Evolutionary conservation across 2,329 filamentous ascomycete species (phyloP), one percentile per base, ranked within the genome.

Genomic region (Dactylellina leptospora): DNA sequence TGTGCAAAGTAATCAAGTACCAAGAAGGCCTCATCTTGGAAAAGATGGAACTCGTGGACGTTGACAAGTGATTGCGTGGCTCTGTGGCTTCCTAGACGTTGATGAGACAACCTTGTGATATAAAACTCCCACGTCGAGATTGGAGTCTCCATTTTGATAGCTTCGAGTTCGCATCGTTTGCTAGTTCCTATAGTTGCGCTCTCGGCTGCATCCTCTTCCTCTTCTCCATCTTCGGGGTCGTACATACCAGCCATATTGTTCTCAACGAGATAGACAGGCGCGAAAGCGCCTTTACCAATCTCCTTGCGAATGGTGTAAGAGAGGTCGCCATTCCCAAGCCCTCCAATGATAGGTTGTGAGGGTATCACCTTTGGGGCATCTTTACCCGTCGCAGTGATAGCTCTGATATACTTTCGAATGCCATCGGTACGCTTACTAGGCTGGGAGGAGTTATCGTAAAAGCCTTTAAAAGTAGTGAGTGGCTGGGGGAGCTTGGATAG

Each of bases 51-150:
- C 78, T 97, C 93, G 75, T 96, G 90, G 0, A 90, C 93, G 36
- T 87, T 85, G 1, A 96, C 87, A 68, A 99, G 84, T 11, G 91
- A 96, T 2, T 91, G 87, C 0, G 87, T 84, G 0, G 90, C 89
- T 11, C 93, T 88, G 27, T 85, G 85, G 0, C 88, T 84, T 0
- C 88, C 89, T 0, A 99, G 83, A 0, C 95, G 90, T 20, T 85
- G 83, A 74, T 93, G 91, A 1, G 90, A 87, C 61, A 92, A 86
- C 1, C 91, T 89, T 82, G 97, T 92, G 80, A 99, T 96, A 81
- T 96, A 90, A 78, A 97, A 99, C 78, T 99, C 95, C 95, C 95
- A 99, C 0, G 90, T 85, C 3, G 88, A 90, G 0, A 93, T 91
- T 0, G 93, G 92, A 28, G 90, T 86, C 81, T 99, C 95, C 87